A percentile compares a stretch with the other conserved stretches of the same genome.
Conservation (phyloP, 495 filamentous ascomycete species). For the Lasiosphaeris hirsuta region DNA sequence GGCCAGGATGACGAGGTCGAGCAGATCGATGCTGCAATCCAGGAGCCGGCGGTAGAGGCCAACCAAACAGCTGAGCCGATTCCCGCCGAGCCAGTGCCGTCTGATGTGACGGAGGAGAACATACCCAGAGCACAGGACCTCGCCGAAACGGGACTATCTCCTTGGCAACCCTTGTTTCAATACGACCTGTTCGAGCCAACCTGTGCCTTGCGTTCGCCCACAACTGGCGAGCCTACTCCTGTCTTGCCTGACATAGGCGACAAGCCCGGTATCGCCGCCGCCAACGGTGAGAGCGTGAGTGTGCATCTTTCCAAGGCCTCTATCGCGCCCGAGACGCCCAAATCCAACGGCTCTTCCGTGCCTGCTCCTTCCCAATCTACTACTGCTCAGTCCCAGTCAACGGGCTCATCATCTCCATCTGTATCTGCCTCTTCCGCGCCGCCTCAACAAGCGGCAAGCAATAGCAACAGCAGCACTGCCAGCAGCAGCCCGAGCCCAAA, state of each 20-base stretch:
- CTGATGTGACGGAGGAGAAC: conserved; percentile 9
- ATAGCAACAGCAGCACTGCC: conserved; percentile 11
- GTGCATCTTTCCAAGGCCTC: conserved; percentile 9
- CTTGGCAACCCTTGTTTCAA: conserved; percentile 25
- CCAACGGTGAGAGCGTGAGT: conserved; percentile 5
- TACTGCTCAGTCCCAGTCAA: conserved; percentile 11
- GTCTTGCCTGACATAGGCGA: conserved; percentile 11
- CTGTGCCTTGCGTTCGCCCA: conserved; percentile 27
- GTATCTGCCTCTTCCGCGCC: neutral
- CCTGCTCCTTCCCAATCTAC: conserved; percentile 9
- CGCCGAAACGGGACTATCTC: conserved; percentile 25
- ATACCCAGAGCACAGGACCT: neutral
- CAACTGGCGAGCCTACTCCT: conserved; percentile 25
- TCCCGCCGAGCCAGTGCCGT: neutral
- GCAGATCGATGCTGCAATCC: conserved; percentile 28
- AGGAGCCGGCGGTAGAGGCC: conserved; percentile 29
- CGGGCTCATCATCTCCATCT: conserved; percentile 1
- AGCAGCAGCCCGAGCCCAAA: conserved; percentile 9
- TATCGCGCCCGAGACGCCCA: conserved; percentile 3
- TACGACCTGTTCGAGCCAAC: conserved; percentile 11
- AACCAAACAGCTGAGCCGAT: conserved; percentile 23
- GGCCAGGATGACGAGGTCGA: conserved; percentile 41
- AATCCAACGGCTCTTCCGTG: neutral
- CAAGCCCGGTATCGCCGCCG: conserved; percentile 4
- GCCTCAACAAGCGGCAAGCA: neutral